These are phyloP conservation scores for Fusarium nodosum DNA, from an alignment of 2,329 filamentous ascomycete species.

Conservation along the genomic window DNA sequence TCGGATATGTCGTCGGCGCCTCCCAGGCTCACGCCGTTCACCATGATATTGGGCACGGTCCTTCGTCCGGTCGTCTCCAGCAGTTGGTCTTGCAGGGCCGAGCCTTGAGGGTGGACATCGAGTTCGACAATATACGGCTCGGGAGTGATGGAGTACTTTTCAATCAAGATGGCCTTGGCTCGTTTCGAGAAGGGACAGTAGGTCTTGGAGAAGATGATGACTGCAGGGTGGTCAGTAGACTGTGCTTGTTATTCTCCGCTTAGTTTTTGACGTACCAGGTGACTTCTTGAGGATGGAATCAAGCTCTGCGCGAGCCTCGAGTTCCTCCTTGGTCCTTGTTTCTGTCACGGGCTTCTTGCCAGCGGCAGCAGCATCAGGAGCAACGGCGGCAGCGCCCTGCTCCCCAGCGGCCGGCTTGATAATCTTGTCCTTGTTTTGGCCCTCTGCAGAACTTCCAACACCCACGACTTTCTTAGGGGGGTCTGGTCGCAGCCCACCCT, in stretches of 20 bases:
- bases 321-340: slow-evolving; percentile 70
- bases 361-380: slow-evolving; percentile 19
- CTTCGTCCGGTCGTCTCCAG: slow-evolving; percentile 79
- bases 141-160: slow-evolving; percentile 86
- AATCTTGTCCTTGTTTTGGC: slow-evolving; percentile 59
- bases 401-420: slow-evolving; percentile 54
- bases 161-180: slow-evolving; percentile 87
- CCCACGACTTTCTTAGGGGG: slow-evolving; percentile 69
- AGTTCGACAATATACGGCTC: slow-evolving; percentile 91
- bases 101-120: slow-evolving; percentile 82
- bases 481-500: slow-evolving; percentile 72
- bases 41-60: slow-evolving; percentile 92
- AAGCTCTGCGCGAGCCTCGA: slow-evolving; percentile 77
- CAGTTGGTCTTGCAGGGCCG: slow-evolving; percentile 78
- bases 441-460: slow-evolving; percentile 68
- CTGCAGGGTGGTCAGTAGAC: slow-evolving; percentile 59
- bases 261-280: slow-evolving; percentile 72
- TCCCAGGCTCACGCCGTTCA: slow-evolving; percentile 90
- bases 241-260: background rate
- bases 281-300: slow-evolving; percentile 85
- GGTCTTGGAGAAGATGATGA: slow-evolving; percentile 96
- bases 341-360: slow-evolving; percentile 61
- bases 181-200: slow-evolving; percentile 90
- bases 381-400: slow-evolving; percentile 29
- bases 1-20: slow-evolving; percentile 88